Conservation (phyloP, 2,329 filamentous ascomycete genomes). For the Truncatella angustata region DNA sequence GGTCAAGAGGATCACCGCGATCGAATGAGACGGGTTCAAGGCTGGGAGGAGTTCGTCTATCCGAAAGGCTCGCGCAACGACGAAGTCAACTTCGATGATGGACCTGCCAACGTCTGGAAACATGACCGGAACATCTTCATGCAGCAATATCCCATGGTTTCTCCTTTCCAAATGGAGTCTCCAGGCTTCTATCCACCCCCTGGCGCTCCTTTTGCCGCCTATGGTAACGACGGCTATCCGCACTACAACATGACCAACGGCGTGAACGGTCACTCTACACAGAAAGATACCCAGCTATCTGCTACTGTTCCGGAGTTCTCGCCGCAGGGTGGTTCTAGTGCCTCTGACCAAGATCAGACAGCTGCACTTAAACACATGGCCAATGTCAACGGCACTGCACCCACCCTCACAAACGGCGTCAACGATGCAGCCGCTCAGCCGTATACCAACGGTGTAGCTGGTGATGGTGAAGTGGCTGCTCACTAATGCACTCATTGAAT, state of each 20-base stretch:
- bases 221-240: constrained; percentile 29
- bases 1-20: constrained; percentile 78
- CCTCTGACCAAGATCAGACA: constrained; percentile 8
- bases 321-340: constrained; percentile 28
- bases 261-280: constrained; percentile 21
- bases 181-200: constrained; percentile 28
- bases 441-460: constrained; percentile 9
- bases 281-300: constrained; percentile 51
- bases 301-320: constrained; percentile 64
- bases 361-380: neutral
- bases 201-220: constrained; percentile 27
- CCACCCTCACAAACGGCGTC: neutral
- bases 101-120: constrained; percentile 44
- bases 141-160: constrained; percentile 18
- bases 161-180: constrained; percentile 23
- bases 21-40: constrained; percentile 69
- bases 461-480: neutral
- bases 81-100: constrained; percentile 67
- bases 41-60: constrained; percentile 80
- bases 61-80: constrained; percentile 69
- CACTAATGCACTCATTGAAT: neutral
- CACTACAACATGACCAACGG: constrained; percentile 23
- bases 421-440: neutral
- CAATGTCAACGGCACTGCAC: constrained; percentile 3
- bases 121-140: constrained; percentile 24